Base-by-base conservation (phyloP, 2,329 filamentous ascomycete genomes). In the Domatiomyces catenatus region DNA sequence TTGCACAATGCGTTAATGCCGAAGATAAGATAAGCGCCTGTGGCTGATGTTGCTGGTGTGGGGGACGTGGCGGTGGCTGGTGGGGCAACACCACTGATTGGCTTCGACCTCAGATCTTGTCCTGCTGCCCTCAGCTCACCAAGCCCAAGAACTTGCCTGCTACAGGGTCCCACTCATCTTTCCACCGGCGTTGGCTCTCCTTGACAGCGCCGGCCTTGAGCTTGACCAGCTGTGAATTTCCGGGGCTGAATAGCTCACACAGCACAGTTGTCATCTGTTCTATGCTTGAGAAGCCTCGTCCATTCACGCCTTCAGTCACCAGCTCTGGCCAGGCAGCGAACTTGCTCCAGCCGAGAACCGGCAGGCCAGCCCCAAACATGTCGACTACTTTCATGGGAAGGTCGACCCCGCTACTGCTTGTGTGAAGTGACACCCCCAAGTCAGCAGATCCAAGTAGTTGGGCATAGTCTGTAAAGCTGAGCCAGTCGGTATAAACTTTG, bases 381-480 rank as follows among this genome's bases (percentile, higher is more conserved):
- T 98, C 92, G 12, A 98, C 89, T 1, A 98, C 88, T 69, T 98
- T 98, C 92, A 98, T 98, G 0, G 92, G 92, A 18, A 98, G 72
- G 66, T 98, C 92, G 0, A 98, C 88, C 1, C 92, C 92, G 2
- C 87, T 94, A 58, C 85, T 93, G 12, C 88, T 95, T 57, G 80
- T 94, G 69, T 98, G 92, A 22, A 98, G 71, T 51, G 86, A 94
- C 20, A 98, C 79, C 8, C 92, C 92, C 0, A 98, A 72, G 60
- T 95, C 90, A 2, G 92, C 88, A 44, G 83, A 83, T 8, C 83
- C 85, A 26, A 98, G 79, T 3, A 98, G 75, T 0, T 72, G 74
- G 0, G 92, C 90, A 64, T 98, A 98, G 65, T 94, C 84, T 50
- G 79, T 73, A 4, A 86, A 83, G 7, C 79, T 83, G 17, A 98